Evolutionary conservation across 129 eudicot species (phyloP), one percentile per base, ranked within the genome.

Genomic region (Silybum marianum): DNA sequence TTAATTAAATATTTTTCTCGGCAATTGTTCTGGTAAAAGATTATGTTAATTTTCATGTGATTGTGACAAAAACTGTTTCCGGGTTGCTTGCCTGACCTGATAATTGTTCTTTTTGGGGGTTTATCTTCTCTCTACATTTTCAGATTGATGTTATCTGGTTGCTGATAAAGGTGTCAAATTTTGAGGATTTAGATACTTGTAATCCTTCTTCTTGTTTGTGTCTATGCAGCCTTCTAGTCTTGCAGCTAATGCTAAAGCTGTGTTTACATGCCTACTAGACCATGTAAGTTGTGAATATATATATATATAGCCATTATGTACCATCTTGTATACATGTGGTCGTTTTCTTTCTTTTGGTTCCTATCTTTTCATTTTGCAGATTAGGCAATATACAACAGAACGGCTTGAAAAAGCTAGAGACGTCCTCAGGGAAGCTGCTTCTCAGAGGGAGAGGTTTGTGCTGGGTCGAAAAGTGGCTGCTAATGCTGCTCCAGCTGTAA

Each of bases 381-480:
- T 90, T 14, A 86, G 92, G 80, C 89, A 84, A 69, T 92, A 92
- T 81, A 87, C 87, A 69, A 90, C 96, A 74, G 97, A 94, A 82
- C 97, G 98, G 66, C 97, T 92, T 44, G 97, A 92, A 84, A 82
- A 92, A 71, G 88, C 97, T 77, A 87, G 97, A 84, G 98, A 92
- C 23, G 88, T 96, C 84, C 86, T 92, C 71, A 94, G 85, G 78
- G 98, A 94, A 85, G 98, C 96, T 74, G 92, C 97, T 11, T 86
- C 96, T 85, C 82, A 88, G 82, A 91, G 96, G 85, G 96, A 94
- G 77, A 88, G 96, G 86, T 94, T 92, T 88, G 86, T 88, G 75
- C 77, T 94, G 68, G 98, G 98, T 82, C 89, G 96, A 75, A 94
- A 97, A 87, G 96, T 88, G 73, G 90, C 94, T 78, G 92, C 94